These are phyloP conservation scores for Kazachstania sp. DNA, from an alignment of 1,139 yeast species.

Conservation along the genomic window DNA sequence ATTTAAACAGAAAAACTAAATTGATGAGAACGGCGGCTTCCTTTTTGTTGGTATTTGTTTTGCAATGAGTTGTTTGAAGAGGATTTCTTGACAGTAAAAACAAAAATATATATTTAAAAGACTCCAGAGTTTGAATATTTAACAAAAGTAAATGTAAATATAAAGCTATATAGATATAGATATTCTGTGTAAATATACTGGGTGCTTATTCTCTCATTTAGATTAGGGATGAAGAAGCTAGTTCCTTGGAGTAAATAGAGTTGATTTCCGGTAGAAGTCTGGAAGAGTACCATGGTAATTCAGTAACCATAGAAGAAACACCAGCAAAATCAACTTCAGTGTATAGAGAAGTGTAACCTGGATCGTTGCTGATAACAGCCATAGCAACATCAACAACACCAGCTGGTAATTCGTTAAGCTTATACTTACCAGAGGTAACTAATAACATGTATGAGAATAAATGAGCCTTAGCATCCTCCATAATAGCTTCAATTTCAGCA, in stretches of 20 bases:
- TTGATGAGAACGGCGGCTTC: too few relatives aligned
- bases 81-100: too few relatives aligned
- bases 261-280: slow-evolving; percentile 5
- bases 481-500: slow-evolving; percentile 72
- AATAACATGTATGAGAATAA: slow-evolving; percentile 1
- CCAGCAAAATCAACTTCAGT: slow-evolving; percentile 3
- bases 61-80: too few relatives aligned
- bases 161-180: too few relatives aligned
- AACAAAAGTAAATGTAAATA: too few relatives aligned
- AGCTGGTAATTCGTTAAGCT: slow-evolving; percentile 3
- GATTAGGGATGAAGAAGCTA: slow-evolving; percentile 1
- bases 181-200: too few relatives aligned
- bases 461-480: slow-evolving; percentile 2
- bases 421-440: not conserved
- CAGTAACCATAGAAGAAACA: slow-evolving; percentile 3
- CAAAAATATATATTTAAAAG: too few relatives aligned
- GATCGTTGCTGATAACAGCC: slow-evolving; percentile 1
- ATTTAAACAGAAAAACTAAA: too few relatives aligned
- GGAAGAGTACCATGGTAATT: slow-evolving; percentile 6
- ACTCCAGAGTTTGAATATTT: too few relatives aligned
- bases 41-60: too few relatives aligned
- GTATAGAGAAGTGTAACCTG: slow-evolving; percentile 1
- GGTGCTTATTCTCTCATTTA: not conserved
- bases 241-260: slow-evolving; percentile 3
- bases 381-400: slow-evolving; percentile 4